Evolutionary conservation across 192 early-diverging fungal genomes (phyloP).

Genomic region (Lobosporangium transversale): DNA sequence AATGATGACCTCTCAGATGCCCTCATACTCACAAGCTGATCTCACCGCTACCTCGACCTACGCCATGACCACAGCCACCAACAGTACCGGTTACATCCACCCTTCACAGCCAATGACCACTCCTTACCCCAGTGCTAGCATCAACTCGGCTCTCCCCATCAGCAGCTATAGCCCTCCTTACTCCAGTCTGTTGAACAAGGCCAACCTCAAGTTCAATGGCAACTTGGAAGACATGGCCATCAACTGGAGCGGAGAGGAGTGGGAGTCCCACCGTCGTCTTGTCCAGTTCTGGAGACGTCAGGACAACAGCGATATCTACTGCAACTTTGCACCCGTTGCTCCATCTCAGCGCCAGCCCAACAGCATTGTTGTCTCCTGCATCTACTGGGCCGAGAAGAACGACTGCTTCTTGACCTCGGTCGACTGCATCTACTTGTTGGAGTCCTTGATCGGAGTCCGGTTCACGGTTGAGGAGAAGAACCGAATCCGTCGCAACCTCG

Average conservation of each 20-base stretch:
- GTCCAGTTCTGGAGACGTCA: slow-evolving; percentile 82
- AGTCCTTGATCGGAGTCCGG: slow-evolving; percentile 76
- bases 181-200: slow-evolving; percentile 75
- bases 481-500: slow-evolving; percentile 85
- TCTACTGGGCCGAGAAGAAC: slow-evolving; percentile 78
- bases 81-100: slow-evolving; percentile 22
- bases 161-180: slow-evolving; percentile 64
- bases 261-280: slow-evolving; percentile 68
- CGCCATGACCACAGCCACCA: slow-evolving; percentile 12
- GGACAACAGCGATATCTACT: slow-evolving; percentile 71
- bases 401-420: slow-evolving; percentile 85
- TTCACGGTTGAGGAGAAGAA: slow-evolving; percentile 89
- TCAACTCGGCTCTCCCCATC: slow-evolving; percentile 16
- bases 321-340: slow-evolving; percentile 69
- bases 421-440: slow-evolving; percentile 80
- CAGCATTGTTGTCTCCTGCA: slow-evolving; percentile 81
- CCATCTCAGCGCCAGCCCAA: slow-evolving; percentile 67
- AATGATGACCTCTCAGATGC: slow-evolving; percentile 37
- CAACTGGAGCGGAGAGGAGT: slow-evolving; percentile 75
- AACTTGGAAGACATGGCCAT: slow-evolving; percentile 75
- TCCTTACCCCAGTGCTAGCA: slow-evolving; percentile 9
- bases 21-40: slow-evolving; percentile 27
- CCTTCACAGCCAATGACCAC: slow-evolving; percentile 8
- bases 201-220: slow-evolving; percentile 73
- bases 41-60: slow-evolving; percentile 25